These are phyloP conservation scores for Paramyrothecium roridum DNA, from an alignment of 2,329 filamentous ascomycete genomes.

Conservation along the genomic window DNA sequence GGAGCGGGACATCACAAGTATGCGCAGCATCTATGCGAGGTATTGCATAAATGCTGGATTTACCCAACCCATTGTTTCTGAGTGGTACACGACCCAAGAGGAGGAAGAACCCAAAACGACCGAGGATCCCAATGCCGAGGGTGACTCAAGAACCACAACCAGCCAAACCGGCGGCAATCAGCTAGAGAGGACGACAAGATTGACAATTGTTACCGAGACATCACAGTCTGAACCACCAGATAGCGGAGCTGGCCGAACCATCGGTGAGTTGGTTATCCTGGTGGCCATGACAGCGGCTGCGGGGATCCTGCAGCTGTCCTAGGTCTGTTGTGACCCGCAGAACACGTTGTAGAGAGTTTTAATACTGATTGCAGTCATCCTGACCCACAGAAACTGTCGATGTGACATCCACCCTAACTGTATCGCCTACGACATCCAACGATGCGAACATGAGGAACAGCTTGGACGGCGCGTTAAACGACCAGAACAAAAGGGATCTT, in stretches of 20 bases:
- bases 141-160: not conserved
- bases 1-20: not conserved
- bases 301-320: conserved; percentile 15
- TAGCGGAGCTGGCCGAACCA: conserved; percentile 45
- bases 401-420: not conserved
- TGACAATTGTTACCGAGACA: conserved; percentile 8
- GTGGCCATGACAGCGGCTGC: conserved; percentile 36
- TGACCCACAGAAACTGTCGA: conserved; percentile 2
- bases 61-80: not conserved
- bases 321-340: conserved; percentile 2
- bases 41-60: not conserved
- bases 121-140: not conserved
- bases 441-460: too few relatives aligned
- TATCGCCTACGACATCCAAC: not conserved
- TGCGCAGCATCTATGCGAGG: not conserved
- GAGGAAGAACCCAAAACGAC: not conserved
- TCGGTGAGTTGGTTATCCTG: conserved; percentile 44
- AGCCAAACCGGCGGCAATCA: not conserved
- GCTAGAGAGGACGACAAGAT: not conserved
- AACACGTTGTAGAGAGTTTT: conserved; percentile 2
- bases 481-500: not conserved
- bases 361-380: not conserved
- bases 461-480: not conserved
- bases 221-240: conserved; percentile 50
- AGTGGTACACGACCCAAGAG: not conserved